These are phyloP conservation scores for Postia placenta DNA, from an alignment of 768 basidiomycete genomes.

Conservation along the genomic window DNA sequence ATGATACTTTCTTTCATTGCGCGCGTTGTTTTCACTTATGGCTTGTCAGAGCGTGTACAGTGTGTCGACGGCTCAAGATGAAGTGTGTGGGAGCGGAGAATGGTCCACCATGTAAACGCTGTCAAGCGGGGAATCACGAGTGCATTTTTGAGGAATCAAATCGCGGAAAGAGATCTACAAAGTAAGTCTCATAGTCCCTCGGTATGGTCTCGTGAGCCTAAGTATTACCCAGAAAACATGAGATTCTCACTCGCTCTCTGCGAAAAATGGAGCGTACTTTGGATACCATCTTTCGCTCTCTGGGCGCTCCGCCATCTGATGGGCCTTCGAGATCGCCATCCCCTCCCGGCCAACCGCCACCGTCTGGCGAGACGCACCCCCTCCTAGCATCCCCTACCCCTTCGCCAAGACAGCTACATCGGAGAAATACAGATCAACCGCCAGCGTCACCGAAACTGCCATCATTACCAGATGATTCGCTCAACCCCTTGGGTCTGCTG, in stretches of 20 bases:
- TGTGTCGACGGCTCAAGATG: slow-evolving; percentile 90
- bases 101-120: slow-evolving; percentile 89
- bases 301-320: slow-evolving; percentile 78
- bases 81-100: slow-evolving; percentile 89
- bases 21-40: slow-evolving; percentile 12
- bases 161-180: slow-evolving; percentile 83
- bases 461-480: slow-evolving; percentile 83
- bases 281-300: slow-evolving; percentile 86
- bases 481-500: slow-evolving; percentile 89
- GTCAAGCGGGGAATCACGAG: slow-evolving; percentile 70
- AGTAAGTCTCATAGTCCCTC: slow-evolving; percentile 36
- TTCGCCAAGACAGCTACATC: slow-evolving; percentile 42
- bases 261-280: slow-evolving; percentile 90
- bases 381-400: slow-evolving; percentile 35
- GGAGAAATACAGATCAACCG: slow-evolving; percentile 4
- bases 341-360: slow-evolving; percentile 40
- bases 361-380: slow-evolving; percentile 41
- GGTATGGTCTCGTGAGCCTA: slow-evolving; percentile 12
- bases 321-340: slow-evolving; percentile 83
- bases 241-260: slow-evolving; percentile 71
- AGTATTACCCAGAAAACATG: slow-evolving; percentile 63
- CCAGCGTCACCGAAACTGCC: slow-evolving; percentile 81
- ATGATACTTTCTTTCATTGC: slow-evolving; percentile 14
- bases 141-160: slow-evolving; percentile 98
- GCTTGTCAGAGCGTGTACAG: slow-evolving; percentile 71